Evolutionary conservation across 2,329 filamentous ascomycete species (phyloP).

Genomic region (Cytospora schulzeri): DNA sequence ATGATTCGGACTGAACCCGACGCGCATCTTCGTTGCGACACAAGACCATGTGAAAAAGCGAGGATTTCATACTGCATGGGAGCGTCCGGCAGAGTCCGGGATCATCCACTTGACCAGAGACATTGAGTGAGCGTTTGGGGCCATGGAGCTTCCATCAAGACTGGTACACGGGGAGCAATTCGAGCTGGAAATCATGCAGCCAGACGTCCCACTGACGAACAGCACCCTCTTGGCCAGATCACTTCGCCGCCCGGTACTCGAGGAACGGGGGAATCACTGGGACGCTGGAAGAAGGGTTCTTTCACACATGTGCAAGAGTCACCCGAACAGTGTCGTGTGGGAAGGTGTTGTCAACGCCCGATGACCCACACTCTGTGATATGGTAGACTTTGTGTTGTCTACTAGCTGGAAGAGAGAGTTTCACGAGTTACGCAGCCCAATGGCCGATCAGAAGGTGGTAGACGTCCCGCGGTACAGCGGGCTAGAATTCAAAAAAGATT

Average conservation of each 20-base stretch:
- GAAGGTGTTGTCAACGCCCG: neutral
- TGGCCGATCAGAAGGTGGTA: neutral
- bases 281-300: neutral
- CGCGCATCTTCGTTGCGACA: neutral
- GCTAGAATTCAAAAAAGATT: neutral
- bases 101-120: neutral
- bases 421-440: neutral
- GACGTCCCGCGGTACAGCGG: neutral
- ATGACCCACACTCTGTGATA: neutral
- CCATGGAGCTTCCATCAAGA: neutral
- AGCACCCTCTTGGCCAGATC: neutral
- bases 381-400: neutral
- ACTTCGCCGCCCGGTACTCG: neutral
- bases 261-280: neutral
- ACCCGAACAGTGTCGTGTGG: neutral
- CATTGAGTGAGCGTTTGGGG: neutral
- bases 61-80: neutral
- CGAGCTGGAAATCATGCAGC: neutral
- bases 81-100: neutral
- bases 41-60: slow-evolving; percentile 1
- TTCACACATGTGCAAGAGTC: neutral
- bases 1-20: slow-evolving; percentile 35
- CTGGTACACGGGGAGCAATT: neutral
- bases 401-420: neutral
- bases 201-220: neutral